phyloP scores from a whole-genome alignment of 2,329 filamentous ascomycete genomes.

The Leptodontidium sp. region DNA sequence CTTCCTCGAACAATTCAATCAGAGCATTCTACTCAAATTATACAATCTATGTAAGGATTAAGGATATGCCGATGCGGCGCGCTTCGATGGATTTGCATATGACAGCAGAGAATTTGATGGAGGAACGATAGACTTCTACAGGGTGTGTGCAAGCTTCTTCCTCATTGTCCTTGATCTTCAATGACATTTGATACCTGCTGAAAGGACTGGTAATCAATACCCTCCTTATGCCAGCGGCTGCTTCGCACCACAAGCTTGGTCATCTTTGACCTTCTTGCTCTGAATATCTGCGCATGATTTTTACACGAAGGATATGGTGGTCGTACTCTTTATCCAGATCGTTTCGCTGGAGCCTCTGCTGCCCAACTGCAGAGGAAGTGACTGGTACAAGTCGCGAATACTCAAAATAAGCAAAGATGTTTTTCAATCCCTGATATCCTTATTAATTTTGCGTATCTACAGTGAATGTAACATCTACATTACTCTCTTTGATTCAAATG shows the following conservation, averaged over 20 bases:
- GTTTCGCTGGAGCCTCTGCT: neutral
- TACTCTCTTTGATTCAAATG: conserved; percentile 2
- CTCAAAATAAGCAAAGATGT: neutral
- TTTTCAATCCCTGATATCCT: neutral
- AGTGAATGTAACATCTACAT: neutral
- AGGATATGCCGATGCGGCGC: neutral
- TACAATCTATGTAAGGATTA: neutral
- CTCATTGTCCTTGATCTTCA: neutral
- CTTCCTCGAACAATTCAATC: neutral
- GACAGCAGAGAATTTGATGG: neutral
- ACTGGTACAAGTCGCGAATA: neutral
- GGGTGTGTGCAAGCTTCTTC: conserved; percentile 13
- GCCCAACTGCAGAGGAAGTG: neutral
- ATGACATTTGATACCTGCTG: neutral
- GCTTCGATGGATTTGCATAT: neutral
- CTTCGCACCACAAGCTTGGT: neutral
- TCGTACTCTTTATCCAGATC: neutral
- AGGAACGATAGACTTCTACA: neutral
- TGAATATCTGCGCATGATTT: neutral
- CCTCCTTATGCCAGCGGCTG: neutral
- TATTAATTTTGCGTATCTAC: neutral
- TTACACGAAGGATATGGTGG: neutral
- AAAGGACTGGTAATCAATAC: conserved; percentile 11
- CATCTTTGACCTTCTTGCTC: neutral
- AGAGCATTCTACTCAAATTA: neutral